Evolutionary conservation across 768 basidiomycete genomes (phyloP).

Genomic region (Boletellus emodensis): DNA sequence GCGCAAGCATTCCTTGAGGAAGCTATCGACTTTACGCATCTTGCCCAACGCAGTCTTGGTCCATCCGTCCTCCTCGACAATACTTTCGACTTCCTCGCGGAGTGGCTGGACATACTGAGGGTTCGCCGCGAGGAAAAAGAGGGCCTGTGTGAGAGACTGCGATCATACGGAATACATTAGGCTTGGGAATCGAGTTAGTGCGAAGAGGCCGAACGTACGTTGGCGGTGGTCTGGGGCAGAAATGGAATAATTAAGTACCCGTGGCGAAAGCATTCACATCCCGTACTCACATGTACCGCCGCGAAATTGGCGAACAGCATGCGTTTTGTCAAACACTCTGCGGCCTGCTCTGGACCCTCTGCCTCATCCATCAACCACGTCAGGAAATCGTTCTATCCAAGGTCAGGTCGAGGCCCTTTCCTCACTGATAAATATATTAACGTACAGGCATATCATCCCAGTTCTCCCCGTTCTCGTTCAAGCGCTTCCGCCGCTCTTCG

Average conservation of each 20-base stretch:
- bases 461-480: not conserved
- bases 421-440: not conserved
- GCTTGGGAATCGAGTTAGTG: fast-evolving
- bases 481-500: not conserved
- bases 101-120: not conserved
- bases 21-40: not conserved
- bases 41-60: not conserved
- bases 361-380: constrained; percentile 32
- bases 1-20: not conserved
- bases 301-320: constrained; percentile 20
- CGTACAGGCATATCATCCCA: constrained; percentile 3
- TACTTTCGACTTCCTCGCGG: not conserved
- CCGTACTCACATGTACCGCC: constrained; percentile 17
- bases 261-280: not conserved
- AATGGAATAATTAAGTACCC: not conserved
- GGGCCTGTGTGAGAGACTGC: not conserved
- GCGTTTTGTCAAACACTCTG: constrained; percentile 11
- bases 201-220: not conserved
- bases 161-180: constrained; percentile 21
- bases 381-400: constrained; percentile 30
- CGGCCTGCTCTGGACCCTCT: constrained; percentile 5
- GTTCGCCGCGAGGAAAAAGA: not conserved
- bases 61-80: not conserved
- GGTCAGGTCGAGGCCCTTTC: not conserved
- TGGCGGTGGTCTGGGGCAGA: not conserved